Base-by-base conservation (phyloP, 495 filamentous ascomycete genomes). In the Tuber magnatum region DNA sequence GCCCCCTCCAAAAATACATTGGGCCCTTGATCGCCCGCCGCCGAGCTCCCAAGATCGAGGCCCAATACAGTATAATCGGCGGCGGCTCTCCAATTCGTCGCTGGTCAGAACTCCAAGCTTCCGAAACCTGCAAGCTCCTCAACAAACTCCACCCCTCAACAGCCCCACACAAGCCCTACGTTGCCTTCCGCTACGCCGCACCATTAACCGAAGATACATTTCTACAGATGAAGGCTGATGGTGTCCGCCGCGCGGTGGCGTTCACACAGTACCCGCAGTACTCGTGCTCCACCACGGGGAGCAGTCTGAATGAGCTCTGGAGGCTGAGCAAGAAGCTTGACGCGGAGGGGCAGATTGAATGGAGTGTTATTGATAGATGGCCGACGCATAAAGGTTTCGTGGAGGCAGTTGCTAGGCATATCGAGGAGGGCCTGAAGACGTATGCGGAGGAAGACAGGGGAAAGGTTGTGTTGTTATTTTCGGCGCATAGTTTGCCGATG, bases 211-310 rank as follows among this genome's bases (percentile, higher is more conserved):
- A 98, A 84, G 90, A 94, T 71, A 96, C 92, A 88, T 98, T 98
- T 82, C 86, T 87, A 40, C 86, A 88, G 76, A 83, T 99, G 75
- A 84, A 97, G 68, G 89, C 88, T 39, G 96, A 99, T 84, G 96
- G 96, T 0, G 94, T 99, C 80, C 93, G 92, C 48, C 89, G 96
- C 71, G 96, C 96, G 7, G 93, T 99, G 10, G 96, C 96, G 3
- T 99, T 98, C 83, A 97, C 95, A 6, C 96, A 99, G 83, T 99
- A 99, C 80, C 96, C 96, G 35, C 96, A 99, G 83, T 99, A 99
- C 83, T 95, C 92, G n/a, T 99, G 96, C 84, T 97, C 93, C 39
- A 99, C 96, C 10, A 99, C 96, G 1, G 96, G 96, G 48, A 97
- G 93, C 84, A 95, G 92, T 69, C 83, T 99, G 72, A 99, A 98